These are phyloP conservation scores for Strigomonas galati DNA, from an alignment of 208 protist species.

Conservation along the genomic window DNA sequence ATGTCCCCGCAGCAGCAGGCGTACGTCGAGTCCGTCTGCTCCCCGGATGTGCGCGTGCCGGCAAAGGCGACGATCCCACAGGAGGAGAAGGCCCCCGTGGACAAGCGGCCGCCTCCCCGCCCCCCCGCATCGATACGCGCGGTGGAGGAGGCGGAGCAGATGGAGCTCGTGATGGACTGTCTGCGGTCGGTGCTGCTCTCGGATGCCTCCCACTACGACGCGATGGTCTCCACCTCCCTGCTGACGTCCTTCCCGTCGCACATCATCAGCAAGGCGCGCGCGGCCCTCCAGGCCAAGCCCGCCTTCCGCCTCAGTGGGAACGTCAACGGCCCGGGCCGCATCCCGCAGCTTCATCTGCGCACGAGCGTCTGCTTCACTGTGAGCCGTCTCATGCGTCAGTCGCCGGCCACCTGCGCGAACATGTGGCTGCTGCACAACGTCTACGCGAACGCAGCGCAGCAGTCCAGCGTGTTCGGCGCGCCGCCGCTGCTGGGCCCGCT, in stretches of 20 bases:
- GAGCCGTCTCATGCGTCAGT: not conserved
- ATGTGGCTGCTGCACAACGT: conserved; percentile 17
- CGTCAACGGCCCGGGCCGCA: not conserved
- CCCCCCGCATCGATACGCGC: not conserved
- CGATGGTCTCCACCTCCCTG: conserved; percentile 34
- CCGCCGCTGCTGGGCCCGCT: not conserved
- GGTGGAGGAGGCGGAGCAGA: not conserved
- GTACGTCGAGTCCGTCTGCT: conserved; percentile 3
- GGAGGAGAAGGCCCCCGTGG: not conserved
- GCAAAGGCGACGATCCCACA: not conserved
- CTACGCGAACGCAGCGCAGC: not conserved
- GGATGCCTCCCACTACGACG: conserved; percentile 75
- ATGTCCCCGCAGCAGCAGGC: no score
- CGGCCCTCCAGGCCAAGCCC: conserved; percentile 25
- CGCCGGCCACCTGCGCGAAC: conserved; percentile 6
- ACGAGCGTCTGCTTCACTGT: not conserved
- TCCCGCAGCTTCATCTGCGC: not conserved
- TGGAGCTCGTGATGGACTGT: conserved; percentile 49
- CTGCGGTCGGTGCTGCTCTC: conserved; percentile 79
- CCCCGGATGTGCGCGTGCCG: not conserved
- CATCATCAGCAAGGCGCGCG: conserved; percentile 25
- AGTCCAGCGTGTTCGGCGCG: not conserved
- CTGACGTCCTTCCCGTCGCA: conserved; percentile 30
- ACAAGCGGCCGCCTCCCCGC: not conserved
- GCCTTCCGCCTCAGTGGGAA: not conserved